Percentiles rank a stretch among this genome's conserved stretches.
These are phyloP conservation scores for Fusarium concolor DNA, from an alignment of 2,329 filamentous ascomycete genomes.

Conservation along the genomic window DNA sequence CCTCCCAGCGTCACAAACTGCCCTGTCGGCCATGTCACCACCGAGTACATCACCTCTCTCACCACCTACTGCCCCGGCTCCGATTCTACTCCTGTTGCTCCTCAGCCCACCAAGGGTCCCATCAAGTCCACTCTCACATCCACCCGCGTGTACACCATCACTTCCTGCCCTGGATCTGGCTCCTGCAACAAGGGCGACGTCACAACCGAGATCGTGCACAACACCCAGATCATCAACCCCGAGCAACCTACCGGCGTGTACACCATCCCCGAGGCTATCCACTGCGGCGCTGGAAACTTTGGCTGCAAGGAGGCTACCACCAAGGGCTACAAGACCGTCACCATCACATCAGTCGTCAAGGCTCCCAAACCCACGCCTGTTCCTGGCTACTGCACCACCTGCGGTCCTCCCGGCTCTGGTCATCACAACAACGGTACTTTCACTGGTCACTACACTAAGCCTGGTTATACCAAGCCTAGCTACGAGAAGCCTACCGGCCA, in stretches of 20 bases:
- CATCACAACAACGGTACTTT: constrained; percentile 12
- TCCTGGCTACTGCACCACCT: constrained; percentile 43
- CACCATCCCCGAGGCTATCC: constrained; percentile 48
- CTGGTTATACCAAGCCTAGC: not conserved
- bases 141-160: constrained; percentile 68
- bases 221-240: constrained; percentile 38
- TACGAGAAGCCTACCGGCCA: constrained; percentile 12
- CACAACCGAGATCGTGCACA: constrained; percentile 42
- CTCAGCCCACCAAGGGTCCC: constrained; percentile 22
- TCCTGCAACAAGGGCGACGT: constrained; percentile 38
- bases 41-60: constrained; percentile 43
- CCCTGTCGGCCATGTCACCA: constrained; percentile 47
- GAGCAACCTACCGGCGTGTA: constrained; percentile 47
- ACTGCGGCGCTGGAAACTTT: constrained; percentile 43
- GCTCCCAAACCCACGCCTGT: constrained; percentile 43
- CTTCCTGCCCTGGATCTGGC: constrained; percentile 64
- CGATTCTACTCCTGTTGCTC: constrained; percentile 3
- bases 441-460: constrained; percentile 1
- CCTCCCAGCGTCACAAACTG: constrained; percentile 45
- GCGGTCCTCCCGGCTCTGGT: constrained; percentile 27
- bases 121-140: constrained; percentile 59
- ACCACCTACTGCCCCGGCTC: constrained; percentile 54
- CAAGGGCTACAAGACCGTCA: constrained; percentile 42
- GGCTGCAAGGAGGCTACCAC: constrained; percentile 46
- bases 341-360: constrained; percentile 44